Conservation (phyloP, 2,329 filamentous ascomycete genomes). For the Apiospora saccharicola region DNA sequence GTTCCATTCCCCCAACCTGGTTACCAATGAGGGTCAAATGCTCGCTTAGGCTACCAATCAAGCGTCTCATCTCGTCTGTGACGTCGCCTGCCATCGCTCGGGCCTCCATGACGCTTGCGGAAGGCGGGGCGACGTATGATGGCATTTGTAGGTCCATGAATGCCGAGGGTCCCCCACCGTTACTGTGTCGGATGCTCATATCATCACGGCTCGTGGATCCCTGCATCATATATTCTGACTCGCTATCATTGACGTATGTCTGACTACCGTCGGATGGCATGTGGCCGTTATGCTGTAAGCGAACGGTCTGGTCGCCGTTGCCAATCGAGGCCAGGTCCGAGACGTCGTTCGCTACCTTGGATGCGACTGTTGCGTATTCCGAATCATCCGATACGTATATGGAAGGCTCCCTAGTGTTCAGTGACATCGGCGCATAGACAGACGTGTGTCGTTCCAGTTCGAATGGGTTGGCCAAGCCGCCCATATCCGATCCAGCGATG, state of each 20-base stretch:
- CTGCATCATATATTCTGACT: constrained; percentile 27
- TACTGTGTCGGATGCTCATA: background rate
- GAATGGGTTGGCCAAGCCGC: constrained; percentile 60
- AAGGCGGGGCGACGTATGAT: constrained; percentile 52
- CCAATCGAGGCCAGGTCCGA: constrained; percentile 27
- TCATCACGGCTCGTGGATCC: background rate
- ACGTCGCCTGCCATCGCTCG: constrained; percentile 59
- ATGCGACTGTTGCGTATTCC: constrained; percentile 51
- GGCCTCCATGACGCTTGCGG: constrained; percentile 61
- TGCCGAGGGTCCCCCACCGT: background rate
- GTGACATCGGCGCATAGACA: constrained; percentile 53
- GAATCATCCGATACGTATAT: constrained; percentile 69
- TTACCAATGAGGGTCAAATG: constrained; percentile 55
- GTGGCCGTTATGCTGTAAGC: constrained; percentile 24
- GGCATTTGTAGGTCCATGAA: constrained; percentile 42
- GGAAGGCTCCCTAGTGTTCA: constrained; percentile 58
- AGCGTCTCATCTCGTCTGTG: constrained; percentile 57
- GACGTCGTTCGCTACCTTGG: constrained; percentile 40
- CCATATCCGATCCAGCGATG: constrained; percentile 62
- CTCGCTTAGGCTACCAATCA: constrained; percentile 58
- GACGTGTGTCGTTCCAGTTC: constrained; percentile 70
- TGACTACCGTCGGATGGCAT: constrained; percentile 28
- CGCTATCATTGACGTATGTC: constrained; percentile 29
- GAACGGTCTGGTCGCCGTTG: constrained; percentile 26
- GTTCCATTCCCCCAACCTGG: constrained; percentile 51